Conservation (phyloP, 2,329 filamentous ascomycete species). For the Cryphonectria japonica region DNA sequence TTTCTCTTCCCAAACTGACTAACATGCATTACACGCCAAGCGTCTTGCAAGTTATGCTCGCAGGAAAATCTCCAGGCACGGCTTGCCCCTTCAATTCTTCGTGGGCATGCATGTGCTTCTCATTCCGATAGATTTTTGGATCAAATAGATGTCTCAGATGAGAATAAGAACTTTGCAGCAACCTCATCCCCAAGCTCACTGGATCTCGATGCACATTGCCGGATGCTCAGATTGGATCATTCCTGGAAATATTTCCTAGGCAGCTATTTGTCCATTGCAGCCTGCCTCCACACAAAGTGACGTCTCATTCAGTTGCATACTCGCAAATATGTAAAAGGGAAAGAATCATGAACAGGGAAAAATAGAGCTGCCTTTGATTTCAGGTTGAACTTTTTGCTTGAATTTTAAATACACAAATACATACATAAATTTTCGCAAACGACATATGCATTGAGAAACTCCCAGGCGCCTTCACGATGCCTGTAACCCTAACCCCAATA, state of each 20-base stretch:
- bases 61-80: background rate
- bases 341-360: background rate
- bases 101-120: background rate
- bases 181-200: too few species aligned
- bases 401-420: background rate
- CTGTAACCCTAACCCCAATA: background rate
- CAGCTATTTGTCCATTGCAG: background rate
- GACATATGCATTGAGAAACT: background rate
- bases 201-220: too few species aligned
- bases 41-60: background rate
- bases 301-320: background rate
- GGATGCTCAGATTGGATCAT: too few species aligned
- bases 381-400: background rate
- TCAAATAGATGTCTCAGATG: background rate
- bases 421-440: background rate
- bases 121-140: background rate
- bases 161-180: background rate
- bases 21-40: background rate
- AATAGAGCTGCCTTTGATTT: background rate
- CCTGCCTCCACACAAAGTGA: background rate
- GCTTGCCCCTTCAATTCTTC: background rate
- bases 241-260: too few species aligned
- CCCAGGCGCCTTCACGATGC: too few species aligned
- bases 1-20: constrained; percentile 10
- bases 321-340: background rate